Conservation (phyloP, 495 filamentous ascomycete genomes). For the Aspergillus wentii region DNA sequence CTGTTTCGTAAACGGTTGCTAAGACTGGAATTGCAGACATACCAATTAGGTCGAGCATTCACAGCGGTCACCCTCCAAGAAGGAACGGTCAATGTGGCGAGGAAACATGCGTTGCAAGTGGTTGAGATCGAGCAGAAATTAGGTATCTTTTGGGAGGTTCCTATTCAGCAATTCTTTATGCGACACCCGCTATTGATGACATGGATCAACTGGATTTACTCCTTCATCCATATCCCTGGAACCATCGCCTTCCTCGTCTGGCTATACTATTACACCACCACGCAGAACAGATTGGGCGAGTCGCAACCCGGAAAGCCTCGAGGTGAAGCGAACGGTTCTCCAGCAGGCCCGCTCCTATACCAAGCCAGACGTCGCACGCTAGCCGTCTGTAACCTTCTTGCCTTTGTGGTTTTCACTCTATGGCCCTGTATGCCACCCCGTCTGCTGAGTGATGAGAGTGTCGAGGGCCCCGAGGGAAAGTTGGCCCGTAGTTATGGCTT, state of each 20-base stretch:
- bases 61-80: slow-evolving; percentile 55
- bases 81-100: slow-evolving; percentile 52
- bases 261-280: slow-evolving; percentile 63
- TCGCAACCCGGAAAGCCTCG: slow-evolving; percentile 29
- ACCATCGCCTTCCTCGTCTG: slow-evolving; percentile 67
- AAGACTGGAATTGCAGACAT: too few species aligned
- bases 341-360: slow-evolving; percentile 49
- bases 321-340: slow-evolving; percentile 29
- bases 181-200: slow-evolving; percentile 34
- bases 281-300: slow-evolving; percentile 36
- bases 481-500: slow-evolving; percentile 60
- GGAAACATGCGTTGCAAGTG: slow-evolving; percentile 52
- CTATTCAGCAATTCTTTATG: slow-evolving; percentile 53
- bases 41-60: slow-evolving; percentile 59
- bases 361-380: slow-evolving; percentile 62
- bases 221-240: slow-evolving; percentile 78
- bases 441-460: slow-evolving; percentile 52
- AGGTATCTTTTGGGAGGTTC: slow-evolving; percentile 52
- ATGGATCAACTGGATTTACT: slow-evolving; percentile 63
- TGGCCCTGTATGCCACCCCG: slow-evolving; percentile 83
- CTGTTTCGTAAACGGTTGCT: too few species aligned
- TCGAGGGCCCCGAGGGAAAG: slow-evolving; percentile 35
- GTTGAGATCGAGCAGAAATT: slow-evolving; percentile 50
- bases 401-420: slow-evolving; percentile 70
- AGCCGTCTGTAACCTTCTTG: slow-evolving; percentile 69